These are phyloP conservation scores for Alternaria rosae DNA, from an alignment of 2,329 filamentous ascomycete species.

Conservation along the genomic window DNA sequence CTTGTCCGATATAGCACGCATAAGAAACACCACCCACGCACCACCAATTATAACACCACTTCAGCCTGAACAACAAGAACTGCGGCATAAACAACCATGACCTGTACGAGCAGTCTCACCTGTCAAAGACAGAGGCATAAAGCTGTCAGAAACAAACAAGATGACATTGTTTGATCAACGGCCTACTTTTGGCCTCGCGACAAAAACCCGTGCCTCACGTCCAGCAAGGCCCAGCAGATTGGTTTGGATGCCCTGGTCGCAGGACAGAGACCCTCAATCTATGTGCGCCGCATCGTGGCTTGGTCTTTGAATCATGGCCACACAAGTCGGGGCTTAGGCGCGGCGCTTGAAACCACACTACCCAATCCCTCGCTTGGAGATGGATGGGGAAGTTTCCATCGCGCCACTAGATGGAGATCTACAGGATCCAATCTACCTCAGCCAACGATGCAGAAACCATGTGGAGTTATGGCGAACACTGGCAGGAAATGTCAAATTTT, in stretches of 20 bases:
- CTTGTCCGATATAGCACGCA: conserved; percentile 9
- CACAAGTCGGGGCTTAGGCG: background rate
- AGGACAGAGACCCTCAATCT: conserved; percentile 8
- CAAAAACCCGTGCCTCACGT: background rate
- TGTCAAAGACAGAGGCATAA: conserved; percentile 8
- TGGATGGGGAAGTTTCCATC: background rate
- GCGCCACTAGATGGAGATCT: conserved; percentile 7
- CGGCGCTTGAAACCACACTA: conserved; percentile 12
- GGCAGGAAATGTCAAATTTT: background rate
- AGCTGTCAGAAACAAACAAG: background rate
- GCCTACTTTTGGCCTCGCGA: background rate
- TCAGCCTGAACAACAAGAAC: background rate
- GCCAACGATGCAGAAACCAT: background rate
- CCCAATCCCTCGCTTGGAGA: background rate
- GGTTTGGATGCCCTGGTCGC: conserved; percentile 3
- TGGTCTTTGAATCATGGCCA: background rate
- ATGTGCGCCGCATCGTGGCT: conserved; percentile 15
- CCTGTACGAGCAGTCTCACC: background rate
- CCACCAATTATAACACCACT: conserved; percentile 1
- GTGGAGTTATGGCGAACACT: background rate
- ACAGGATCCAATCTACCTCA: background rate
- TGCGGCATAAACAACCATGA: conserved; percentile 5
- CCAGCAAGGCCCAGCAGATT: background rate
- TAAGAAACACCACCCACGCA: conserved; percentile 4
- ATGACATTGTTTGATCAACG: background rate